phyloP scores from a whole-genome alignment of 768 basidiomycete species.

The Agrocybe chaxingu region DNA sequence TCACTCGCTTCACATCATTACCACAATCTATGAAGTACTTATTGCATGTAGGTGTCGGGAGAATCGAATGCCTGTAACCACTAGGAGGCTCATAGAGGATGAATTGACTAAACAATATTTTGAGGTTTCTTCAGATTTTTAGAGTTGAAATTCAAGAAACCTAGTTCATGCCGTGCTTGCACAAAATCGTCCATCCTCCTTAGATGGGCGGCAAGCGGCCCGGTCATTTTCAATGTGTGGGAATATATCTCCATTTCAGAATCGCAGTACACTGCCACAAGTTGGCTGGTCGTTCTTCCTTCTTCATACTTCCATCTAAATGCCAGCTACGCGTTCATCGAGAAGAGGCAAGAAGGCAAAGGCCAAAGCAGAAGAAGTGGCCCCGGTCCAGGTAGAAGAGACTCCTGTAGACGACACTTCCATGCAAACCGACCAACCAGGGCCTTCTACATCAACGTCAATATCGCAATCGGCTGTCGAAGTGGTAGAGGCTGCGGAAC shows the following conservation, averaged over 20 bases:
- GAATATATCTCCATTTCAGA: not conserved
- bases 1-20: no score
- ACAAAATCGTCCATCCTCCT: no score
- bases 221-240: not conserved
- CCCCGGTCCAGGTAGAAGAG: conserved; percentile 3
- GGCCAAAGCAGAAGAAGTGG: conserved; percentile 4
- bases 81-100: no score
- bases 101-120: no score
- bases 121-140: no score
- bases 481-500: conserved; percentile 6
- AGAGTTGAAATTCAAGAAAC: no score
- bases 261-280: no score
- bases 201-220: no score
- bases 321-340: conserved; percentile 4
- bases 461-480: conserved; percentile 6
- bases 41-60: no score
- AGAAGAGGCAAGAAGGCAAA: conserved; percentile 15
- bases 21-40: no score
- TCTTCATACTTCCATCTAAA: not conserved
- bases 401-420: conserved; percentile 13
- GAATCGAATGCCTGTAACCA: no score
- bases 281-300: not conserved
- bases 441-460: conserved; percentile 16
- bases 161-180: no score
- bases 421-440: conserved; percentile 20